Evolutionary conservation across 805 yeast genomes (phyloP).

Genomic region (Candida insectalens): DNA sequence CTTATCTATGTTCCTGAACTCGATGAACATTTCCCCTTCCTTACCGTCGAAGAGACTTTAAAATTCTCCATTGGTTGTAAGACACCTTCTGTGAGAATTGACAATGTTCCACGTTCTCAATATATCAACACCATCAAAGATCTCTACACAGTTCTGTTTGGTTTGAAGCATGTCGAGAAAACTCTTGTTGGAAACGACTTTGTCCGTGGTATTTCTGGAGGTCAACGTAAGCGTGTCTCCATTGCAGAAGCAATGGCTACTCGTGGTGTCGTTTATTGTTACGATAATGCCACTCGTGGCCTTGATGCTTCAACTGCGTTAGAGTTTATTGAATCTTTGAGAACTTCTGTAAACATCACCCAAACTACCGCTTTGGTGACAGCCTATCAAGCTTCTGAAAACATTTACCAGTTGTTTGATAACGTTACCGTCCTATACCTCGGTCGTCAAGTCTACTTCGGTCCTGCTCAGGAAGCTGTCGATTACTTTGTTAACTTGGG

Average conservation of each 20-base stretch:
- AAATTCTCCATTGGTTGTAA: constrained; percentile 45
- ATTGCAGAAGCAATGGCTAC: constrained; percentile 54
- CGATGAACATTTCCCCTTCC: constrained; percentile 45
- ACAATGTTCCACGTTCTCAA: constrained; percentile 28
- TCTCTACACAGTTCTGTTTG: constrained; percentile 41
- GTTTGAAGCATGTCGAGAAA: constrained; percentile 48
- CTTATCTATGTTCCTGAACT: constrained; percentile 46
- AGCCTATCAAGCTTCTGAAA: constrained; percentile 61
- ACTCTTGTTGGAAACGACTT: constrained; percentile 61
- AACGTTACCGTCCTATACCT: constrained; percentile 49
- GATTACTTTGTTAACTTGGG: constrained; percentile 52
- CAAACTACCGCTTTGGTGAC: constrained; percentile 53
- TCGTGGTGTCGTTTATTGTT: constrained; percentile 45
- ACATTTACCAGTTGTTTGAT: constrained; percentile 51
- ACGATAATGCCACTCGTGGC: constrained; percentile 68
- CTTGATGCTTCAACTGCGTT: constrained; percentile 63
- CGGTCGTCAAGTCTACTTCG: constrained; percentile 55
- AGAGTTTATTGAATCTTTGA: constrained; percentile 51
- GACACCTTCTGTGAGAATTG: constrained; percentile 40
- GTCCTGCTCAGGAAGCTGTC: constrained; percentile 43
- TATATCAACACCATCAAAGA: constrained; percentile 36
- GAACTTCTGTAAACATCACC: constrained; percentile 47
- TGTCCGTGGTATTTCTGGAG: constrained; percentile 64
- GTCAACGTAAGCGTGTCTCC: constrained; percentile 64
- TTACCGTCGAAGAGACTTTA: constrained; percentile 44